Conservation (phyloP, 2,329 filamentous ascomycete species). For the Fusarium nisikadoi region DNA sequence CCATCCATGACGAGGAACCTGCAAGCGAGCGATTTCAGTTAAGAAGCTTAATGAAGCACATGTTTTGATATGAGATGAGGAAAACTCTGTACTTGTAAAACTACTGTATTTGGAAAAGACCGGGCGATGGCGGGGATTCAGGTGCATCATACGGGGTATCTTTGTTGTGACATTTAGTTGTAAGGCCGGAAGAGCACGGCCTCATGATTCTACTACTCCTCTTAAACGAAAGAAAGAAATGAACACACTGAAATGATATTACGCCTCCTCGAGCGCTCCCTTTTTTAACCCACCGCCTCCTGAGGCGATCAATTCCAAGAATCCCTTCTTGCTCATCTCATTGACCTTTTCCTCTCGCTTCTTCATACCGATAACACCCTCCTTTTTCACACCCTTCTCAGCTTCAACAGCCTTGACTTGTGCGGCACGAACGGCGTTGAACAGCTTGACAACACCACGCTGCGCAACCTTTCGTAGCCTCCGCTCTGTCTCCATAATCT, state of each 20-base stretch:
- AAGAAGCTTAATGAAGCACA: constrained; percentile 24
- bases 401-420: constrained; percentile 89
- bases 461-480: constrained; percentile 87
- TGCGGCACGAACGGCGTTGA: constrained; percentile 92
- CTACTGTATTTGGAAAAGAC: constrained; percentile 38
- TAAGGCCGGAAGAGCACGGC: constrained; percentile 40
- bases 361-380: constrained; percentile 80
- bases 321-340: constrained; percentile 97
- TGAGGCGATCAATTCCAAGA: constrained; percentile 86
- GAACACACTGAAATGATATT: constrained; percentile 38
- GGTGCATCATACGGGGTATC: constrained; percentile 47
- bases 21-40: constrained; percentile 90
- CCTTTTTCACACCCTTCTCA: constrained; percentile 73
- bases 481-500: constrained; percentile 78
- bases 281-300: constrained; percentile 70
- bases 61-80: constrained; percentile 34
- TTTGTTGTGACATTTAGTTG: constrained; percentile 45
- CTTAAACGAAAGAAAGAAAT: constrained; percentile 35
- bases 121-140: constrained; percentile 36
- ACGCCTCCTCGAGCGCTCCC: constrained; percentile 67
- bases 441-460: constrained; percentile 93
- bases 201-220: constrained; percentile 46
- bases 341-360: constrained; percentile 88
- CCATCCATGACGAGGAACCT: constrained; percentile 95
- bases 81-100: constrained; percentile 44